These are phyloP conservation scores for Papiliotrema terrestris DNA, from an alignment of 1,284 basidiomycete species.

Conservation along the genomic window DNA sequence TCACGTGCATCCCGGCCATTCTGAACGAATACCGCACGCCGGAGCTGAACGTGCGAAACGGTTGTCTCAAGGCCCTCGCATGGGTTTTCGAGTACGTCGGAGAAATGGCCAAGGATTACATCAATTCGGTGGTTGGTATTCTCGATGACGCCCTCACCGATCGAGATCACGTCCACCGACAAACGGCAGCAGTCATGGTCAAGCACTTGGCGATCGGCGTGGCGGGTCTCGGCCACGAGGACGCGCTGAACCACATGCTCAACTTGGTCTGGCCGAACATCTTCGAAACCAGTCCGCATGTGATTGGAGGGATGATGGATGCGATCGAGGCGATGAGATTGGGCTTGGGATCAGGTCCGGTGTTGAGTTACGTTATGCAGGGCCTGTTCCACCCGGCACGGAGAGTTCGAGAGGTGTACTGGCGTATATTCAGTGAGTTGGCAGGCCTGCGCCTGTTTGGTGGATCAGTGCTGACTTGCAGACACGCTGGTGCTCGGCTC, in stretches of 20 bases:
- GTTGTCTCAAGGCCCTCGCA: constrained; percentile 95
- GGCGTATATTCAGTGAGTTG: constrained; percentile 79
- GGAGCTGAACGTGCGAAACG: constrained; percentile 98
- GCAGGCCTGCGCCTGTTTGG: neutral
- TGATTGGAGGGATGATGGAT: constrained; percentile 95
- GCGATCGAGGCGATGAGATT: constrained; percentile 96
- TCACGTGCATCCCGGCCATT: constrained; percentile 98
- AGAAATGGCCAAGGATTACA: constrained; percentile 98
- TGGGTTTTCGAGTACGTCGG: constrained; percentile 99
- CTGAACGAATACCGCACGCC: constrained; percentile 98
- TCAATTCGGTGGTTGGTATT: constrained; percentile 94
- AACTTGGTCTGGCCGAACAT: constrained; percentile 99
- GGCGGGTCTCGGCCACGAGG: constrained; percentile 94
- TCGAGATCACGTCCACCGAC: constrained; percentile 95
- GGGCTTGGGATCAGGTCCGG: constrained; percentile 86
- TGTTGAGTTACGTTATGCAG: constrained; percentile 74
- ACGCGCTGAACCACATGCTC: constrained; percentile 95
- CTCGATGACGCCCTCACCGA: constrained; percentile 97
- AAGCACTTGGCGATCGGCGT: constrained; percentile 97
- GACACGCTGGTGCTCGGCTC: constrained; percentile 77
- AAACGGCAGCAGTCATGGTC: constrained; percentile 98
- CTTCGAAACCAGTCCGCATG: constrained; percentile 96
- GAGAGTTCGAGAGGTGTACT: constrained; percentile 93
- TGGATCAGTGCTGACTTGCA: constrained; percentile 13
- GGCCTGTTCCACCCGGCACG: constrained; percentile 93